Evolutionary conservation across 805 yeast genomes (phyloP), one percentile per base, ranked within the genome.

Genomic region (Yamadazyma nakazawae): DNA sequence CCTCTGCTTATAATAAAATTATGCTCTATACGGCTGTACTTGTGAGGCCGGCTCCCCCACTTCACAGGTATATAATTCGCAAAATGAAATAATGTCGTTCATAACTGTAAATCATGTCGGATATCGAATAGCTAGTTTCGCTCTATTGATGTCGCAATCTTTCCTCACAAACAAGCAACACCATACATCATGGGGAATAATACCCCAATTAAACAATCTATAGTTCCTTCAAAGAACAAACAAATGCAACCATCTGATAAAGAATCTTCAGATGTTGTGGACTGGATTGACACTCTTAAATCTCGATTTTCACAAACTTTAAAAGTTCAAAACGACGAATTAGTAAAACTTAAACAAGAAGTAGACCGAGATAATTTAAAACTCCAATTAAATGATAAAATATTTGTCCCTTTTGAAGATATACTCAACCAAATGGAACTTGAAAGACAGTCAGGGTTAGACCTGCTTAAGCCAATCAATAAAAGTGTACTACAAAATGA

Each of bases 211-310:
- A 37, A 19, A 12, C 40, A 19, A 10, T 13, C 40, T 14, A 10
- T 37, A 5, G 4, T 37, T 2, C 25, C 40, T 19, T 18, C 30
- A 6, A 17, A 25, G 18, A 40, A 31, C 17, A 40, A 40, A n/a
- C 31, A 21, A 32, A 21, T 21, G 7, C 43, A 34, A n/a, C 39
- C 21, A 5, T 21, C 34, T 14, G 34, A 16, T 18, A 26, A 30
- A 11, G 45, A 42, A 12, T 26, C 45, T 1, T 24, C 24, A 16
- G 64, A 61, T 13, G 31, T 67, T 19, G 52, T 66, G 7, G 43
- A 52, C 18, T 67, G 72, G 72, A 66, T 67, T 13, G 65, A 61
- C 40, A 49, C 49, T 26, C 52, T 66, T 31, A 60, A 63, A 30
- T n/a, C 36, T 2, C 50, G 68, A 34, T 49, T 56, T 30, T 50